phyloP scores from a whole-genome alignment of 768 basidiomycete genomes.

The Coprinopsis cinerea region DNA sequence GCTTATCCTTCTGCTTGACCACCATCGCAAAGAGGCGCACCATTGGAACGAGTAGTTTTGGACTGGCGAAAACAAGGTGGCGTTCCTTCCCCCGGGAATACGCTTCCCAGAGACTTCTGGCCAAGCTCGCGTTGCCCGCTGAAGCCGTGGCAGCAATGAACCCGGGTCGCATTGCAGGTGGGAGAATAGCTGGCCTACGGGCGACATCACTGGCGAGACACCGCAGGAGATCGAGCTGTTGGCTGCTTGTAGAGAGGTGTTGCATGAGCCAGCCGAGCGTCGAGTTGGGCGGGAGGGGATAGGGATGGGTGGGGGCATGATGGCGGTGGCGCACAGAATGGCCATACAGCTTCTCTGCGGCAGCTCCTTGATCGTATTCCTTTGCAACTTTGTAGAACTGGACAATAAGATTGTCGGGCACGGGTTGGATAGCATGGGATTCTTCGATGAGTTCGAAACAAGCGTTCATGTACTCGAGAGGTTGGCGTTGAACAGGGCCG shows the following conservation, averaged over 20 bases:
- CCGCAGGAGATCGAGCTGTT: conserved; percentile 41
- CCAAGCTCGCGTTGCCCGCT: conserved; percentile 40
- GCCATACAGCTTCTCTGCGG: conserved; percentile 45
- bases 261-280: conserved; percentile 50
- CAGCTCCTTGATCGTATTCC: conserved; percentile 20
- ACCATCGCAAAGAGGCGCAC: conserved; percentile 39
- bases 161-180: conserved; percentile 36
- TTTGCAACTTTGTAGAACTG: conserved; percentile 41
- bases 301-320: conserved; percentile 27
- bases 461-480: conserved; percentile 27
- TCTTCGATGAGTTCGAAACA: conserved; percentile 36
- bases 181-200: conserved; percentile 34
- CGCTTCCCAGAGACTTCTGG: conserved; percentile 53
- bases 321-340: conserved; percentile 25
- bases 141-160: conserved; percentile 44
- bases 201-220: conserved; percentile 45
- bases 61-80: conserved; percentile 36
- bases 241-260: conserved; percentile 31
- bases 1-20: conserved; percentile 15
- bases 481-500: conserved; percentile 19
- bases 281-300: conserved; percentile 44
- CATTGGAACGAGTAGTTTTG: conserved; percentile 42
- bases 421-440: conserved; percentile 23
- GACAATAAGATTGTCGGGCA: conserved; percentile 40
- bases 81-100: conserved; percentile 40